Conservation (phyloP, 2,329 filamentous ascomycete genomes). For the Trichoderma atrobrunneum region DNA sequence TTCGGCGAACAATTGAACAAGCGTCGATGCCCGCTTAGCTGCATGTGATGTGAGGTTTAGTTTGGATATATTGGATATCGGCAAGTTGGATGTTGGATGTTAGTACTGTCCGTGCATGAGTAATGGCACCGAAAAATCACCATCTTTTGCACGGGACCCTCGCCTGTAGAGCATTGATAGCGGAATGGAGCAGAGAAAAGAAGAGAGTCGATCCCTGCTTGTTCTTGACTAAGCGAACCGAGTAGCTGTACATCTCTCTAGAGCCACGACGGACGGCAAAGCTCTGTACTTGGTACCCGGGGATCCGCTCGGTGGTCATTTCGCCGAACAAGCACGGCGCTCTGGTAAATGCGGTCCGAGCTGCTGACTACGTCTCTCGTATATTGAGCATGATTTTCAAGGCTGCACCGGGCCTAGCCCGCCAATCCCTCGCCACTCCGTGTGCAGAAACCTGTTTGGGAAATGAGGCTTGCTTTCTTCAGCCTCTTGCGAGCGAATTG, state of each 20-base stretch:
- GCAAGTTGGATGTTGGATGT: neutral
- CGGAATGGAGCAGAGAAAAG: neutral
- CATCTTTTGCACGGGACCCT: neutral
- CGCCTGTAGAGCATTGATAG: neutral
- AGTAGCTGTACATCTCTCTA: neutral
- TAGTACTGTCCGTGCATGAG: neutral
- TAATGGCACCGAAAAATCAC: neutral
- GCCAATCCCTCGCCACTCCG: constrained; percentile 6
- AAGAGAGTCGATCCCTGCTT: neutral
- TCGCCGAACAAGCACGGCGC: neutral
- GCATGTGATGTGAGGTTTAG: neutral
- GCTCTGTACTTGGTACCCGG: neutral
- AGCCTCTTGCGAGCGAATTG: neutral
- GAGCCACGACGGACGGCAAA: neutral
- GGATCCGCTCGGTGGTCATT: neutral
- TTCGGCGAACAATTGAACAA: neutral
- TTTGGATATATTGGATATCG: neutral
- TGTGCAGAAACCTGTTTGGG: constrained; percentile 7
- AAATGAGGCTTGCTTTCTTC: constrained; percentile 14
- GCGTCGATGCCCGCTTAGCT: neutral
- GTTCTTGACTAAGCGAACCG: constrained; percentile 3
- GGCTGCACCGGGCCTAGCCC: neutral
- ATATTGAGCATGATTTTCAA: neutral
- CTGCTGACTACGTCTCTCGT: constrained; percentile 4
- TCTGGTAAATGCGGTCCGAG: constrained; percentile 16